phyloP scores from a whole-genome alignment of 257 asterid genomes.

The Orobanche coerulescens region DNA sequence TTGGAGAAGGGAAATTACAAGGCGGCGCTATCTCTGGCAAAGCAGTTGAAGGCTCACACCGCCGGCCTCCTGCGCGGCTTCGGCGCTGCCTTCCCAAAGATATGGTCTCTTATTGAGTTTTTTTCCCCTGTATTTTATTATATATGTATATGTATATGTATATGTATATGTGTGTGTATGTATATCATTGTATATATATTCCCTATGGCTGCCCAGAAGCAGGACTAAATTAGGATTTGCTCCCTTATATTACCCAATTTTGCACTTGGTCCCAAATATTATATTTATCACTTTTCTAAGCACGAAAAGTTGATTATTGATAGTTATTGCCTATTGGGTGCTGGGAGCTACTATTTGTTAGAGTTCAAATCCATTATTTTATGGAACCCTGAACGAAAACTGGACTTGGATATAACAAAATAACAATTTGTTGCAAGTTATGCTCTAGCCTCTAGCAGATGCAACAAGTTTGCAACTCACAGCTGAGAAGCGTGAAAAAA shows the following conservation, averaged over 20 bases:
- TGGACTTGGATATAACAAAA: neutral
- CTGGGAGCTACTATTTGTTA: neutral
- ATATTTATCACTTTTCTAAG: neutral
- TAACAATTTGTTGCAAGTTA: neutral
- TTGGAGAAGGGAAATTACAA: constrained; percentile 49
- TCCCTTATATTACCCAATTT: neutral
- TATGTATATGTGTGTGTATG: too few species aligned
- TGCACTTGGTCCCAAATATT: neutral
- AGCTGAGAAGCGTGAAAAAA: neutral
- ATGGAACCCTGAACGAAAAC: neutral
- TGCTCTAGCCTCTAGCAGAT: neutral
- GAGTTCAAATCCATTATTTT: neutral
- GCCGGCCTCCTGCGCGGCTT: constrained; percentile 55
- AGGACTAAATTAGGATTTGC: neutral
- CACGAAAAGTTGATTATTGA: neutral
- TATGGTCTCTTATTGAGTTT: too few species aligned
- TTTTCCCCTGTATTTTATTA: too few species aligned
- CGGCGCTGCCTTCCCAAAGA: constrained; percentile 42
- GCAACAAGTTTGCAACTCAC: neutral
- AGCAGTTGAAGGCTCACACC: constrained; percentile 45
- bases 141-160: too few species aligned
- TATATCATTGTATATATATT: neutral
- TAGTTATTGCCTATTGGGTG: neutral
- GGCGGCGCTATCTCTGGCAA: constrained; percentile 44
- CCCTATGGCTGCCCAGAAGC: neutral